Evolutionary conservation across 164 flowering plant species (phyloP), one percentile per base, ranked within the genome.

Genomic region (Vitis vinifera): DNA sequence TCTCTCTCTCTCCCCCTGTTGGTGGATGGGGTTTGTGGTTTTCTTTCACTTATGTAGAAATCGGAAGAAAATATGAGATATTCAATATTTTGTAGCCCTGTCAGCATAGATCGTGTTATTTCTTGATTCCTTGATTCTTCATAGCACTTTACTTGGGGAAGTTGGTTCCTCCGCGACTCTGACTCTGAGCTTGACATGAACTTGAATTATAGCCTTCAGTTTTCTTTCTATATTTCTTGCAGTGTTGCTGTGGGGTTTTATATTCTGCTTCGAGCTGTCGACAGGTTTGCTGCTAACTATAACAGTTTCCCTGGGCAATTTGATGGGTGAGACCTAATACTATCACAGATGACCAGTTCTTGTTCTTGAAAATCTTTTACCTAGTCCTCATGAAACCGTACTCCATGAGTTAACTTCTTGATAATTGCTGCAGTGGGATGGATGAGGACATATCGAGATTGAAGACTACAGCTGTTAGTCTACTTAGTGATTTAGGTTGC

Each of bases 381-480:
- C 23, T 62, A 10, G 13, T 56, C 48, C 11, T 68, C 48, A 30
- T 23, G 30, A 8, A 27, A 7, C 44, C 44, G 4, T 27, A 27
- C 50, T 10, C 23, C 69, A 17, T n/a, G 16, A 19, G 12, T 47
- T 69, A 62, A 71, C 30, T 63, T 27, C 3, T 55, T 59, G 51
- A 58, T 31, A 47, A 47, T 51, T 9, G 63, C 29, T 7, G 50
- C 80, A 95, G 99, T 48, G 94, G 64, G 75, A 86, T 91, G 90
- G 98, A 93, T 81, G 99, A 95, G 75, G 99, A 95, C 55, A 86
- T 91, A 73, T 92, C 98, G 60, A 83, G 98, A 59, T 78, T 95
- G 83, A 95, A 95, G 84, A 86, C 89, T 19, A 83, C 84, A 69
- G 92, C 96, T 57, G 80, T 91, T 53, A 75, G 85, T 63, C 74